Evolutionary conservation across 2,329 filamentous ascomycete genomes (phyloP).

Genomic region (Fusarium irregulare): DNA sequence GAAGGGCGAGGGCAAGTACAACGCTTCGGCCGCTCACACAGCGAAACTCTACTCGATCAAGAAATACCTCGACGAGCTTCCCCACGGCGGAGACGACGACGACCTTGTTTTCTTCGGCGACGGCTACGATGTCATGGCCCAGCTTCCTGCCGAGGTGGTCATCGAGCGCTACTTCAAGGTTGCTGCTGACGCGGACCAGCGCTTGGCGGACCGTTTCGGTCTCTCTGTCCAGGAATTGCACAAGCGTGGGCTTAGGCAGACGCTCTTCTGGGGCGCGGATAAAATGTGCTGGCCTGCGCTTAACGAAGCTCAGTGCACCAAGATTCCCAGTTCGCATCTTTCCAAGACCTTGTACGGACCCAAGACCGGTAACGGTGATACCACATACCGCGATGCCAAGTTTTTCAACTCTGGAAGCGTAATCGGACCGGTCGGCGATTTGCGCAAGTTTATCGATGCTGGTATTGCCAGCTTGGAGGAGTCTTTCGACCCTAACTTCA

Average conservation of each 20-base stretch:
- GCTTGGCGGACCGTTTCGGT: slow-evolving; percentile 63
- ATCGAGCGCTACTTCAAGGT: slow-evolving; percentile 70
- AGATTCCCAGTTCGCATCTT: slow-evolving; percentile 52
- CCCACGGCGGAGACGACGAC: slow-evolving; percentile 52
- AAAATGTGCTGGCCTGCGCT: slow-evolving; percentile 49
- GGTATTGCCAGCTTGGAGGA: slow-evolving; percentile 48
- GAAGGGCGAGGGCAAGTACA: slow-evolving; percentile 48
- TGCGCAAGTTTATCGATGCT: slow-evolving; percentile 45
- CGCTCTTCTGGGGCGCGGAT: slow-evolving; percentile 59
- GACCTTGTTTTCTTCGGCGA: slow-evolving; percentile 74
- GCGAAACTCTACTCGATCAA: slow-evolving; percentile 46
- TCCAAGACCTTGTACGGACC: slow-evolving; percentile 51
- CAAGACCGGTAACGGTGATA: slow-evolving; percentile 49
- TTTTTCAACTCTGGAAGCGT: slow-evolving; percentile 61
- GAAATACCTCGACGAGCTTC: slow-evolving; percentile 56
- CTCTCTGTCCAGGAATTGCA: slow-evolving; percentile 48
- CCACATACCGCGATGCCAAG: slow-evolving; percentile 50
- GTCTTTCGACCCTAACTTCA: slow-evolving; percentile 49
- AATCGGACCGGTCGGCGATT: slow-evolving; percentile 53
- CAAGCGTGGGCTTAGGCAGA: slow-evolving; percentile 50
- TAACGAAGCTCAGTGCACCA: slow-evolving; percentile 54
- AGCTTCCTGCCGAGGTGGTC: slow-evolving; percentile 71
- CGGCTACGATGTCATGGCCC: slow-evolving; percentile 72
- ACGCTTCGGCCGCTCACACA: slow-evolving; percentile 25
- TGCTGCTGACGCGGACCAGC: slow-evolving; percentile 63